Percentiles rank a stretch among this genome's conserved stretches.
Evolutionary conservation across 805 yeast genomes (phyloP).

Genomic region (Candida golubevii): DNA sequence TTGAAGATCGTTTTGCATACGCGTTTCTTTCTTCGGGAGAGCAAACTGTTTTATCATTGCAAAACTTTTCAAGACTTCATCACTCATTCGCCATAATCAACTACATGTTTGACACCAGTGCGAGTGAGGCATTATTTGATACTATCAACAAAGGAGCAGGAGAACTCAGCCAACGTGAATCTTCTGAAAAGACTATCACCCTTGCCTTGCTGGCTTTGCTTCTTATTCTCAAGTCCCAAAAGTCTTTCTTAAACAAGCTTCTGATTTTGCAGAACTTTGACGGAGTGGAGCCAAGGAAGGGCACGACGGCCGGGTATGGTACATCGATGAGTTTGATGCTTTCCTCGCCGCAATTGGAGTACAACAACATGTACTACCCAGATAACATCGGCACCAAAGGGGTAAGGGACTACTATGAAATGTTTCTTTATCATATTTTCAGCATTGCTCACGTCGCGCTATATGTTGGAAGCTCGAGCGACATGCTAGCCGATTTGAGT

Average conservation of each 20-base stretch:
- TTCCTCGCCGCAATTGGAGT: conserved; percentile 18
- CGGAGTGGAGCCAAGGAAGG: conserved; percentile 2
- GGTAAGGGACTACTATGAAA: conserved; percentile 61
- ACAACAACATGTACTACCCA: conserved; percentile 37
- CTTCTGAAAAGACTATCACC: conserved; percentile 32
- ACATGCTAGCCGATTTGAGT: conserved; percentile 48
- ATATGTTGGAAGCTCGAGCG: conserved; percentile 59
- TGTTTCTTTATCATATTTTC: conserved; percentile 65
- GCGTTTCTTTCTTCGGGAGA: conserved; percentile 15
- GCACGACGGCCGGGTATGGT: conserved; percentile 20
- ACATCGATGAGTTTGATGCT: conserved; percentile 28
- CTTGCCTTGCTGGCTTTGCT: conserved; percentile 43
- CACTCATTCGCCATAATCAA: conserved; percentile 67
- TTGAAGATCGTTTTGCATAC: conserved; percentile 22
- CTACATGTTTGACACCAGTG: conserved; percentile 55
- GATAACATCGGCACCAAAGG: conserved; percentile 54
- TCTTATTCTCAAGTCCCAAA: conserved; percentile 49
- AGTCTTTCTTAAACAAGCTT: conserved; percentile 51
- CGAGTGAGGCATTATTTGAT: conserved; percentile 52
- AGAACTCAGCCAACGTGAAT: conserved; percentile 40
- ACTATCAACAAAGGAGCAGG: conserved; percentile 62
- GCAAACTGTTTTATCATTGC: conserved; percentile 10
- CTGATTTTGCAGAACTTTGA: conserved; percentile 45
- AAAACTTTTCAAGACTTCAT: conserved; percentile 49
- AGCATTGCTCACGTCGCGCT: conserved; percentile 70